Evolutionary conservation across 1,284 basidiomycete genomes (phyloP).

Genomic region (Sanghuangporus sanghuang): DNA sequence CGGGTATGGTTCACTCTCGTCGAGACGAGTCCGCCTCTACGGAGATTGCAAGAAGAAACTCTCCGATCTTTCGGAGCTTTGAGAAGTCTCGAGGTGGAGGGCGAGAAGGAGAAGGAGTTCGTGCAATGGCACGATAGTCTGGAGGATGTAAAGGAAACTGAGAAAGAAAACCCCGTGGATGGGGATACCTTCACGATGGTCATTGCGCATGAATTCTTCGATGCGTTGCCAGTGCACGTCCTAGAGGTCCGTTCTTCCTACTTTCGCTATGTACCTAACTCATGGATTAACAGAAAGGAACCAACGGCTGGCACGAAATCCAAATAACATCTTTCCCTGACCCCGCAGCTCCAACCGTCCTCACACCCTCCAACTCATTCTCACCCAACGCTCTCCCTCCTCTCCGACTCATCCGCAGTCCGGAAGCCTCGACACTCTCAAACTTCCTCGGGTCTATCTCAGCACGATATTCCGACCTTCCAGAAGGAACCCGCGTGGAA

Average conservation of each 20-base stretch:
- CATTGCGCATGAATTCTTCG: conserved; percentile 97
- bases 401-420: conserved; percentile 66
- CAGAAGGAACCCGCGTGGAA: conserved; percentile 70
- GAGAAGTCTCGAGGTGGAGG: conserved; percentile 15
- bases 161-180: conserved; percentile 22
- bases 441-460: conserved; percentile 67
- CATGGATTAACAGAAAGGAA: conserved; percentile 50
- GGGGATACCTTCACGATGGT: conserved; percentile 75
- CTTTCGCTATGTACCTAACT: conserved; percentile 5
- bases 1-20: conserved; percentile 62
- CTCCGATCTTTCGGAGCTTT: conserved; percentile 29
- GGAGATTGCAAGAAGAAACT: conserved; percentile 56
- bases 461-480: conserved; percentile 60
- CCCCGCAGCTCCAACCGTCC: conserved; percentile 41
- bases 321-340: conserved; percentile 50
- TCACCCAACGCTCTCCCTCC: neutral
- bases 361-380: conserved; percentile 49
- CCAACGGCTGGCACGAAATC: conserved; percentile 85
- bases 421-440: conserved; percentile 58
- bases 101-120: neutral
- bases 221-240: conserved; percentile 90
- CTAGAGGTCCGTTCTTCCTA: conserved; percentile 58
- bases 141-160: conserved; percentile 50
- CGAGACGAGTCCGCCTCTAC: conserved; percentile 73
- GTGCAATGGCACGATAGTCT: conserved; percentile 76